Conservation (phyloP, 1,284 basidiomycete genomes). For the Anthracocystis panici-leucophaei region DNA sequence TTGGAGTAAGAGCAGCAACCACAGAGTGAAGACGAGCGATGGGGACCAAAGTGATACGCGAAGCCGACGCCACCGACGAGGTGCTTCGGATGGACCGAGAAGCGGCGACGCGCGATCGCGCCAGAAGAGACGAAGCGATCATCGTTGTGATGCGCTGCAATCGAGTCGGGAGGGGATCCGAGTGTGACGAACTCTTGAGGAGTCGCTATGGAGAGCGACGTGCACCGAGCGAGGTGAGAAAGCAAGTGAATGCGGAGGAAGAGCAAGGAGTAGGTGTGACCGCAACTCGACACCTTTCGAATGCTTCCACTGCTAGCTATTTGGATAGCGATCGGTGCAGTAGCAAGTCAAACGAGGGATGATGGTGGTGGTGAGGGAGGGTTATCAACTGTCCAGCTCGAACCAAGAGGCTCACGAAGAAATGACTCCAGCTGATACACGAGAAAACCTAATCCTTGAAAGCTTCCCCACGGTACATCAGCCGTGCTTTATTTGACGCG, state of each 20-base stretch:
- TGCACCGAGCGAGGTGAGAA: neutral
- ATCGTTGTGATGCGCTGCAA: slow-evolving; percentile 3
- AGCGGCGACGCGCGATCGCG: slow-evolving; percentile 38
- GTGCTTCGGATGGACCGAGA: slow-evolving; percentile 29
- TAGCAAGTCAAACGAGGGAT: neutral
- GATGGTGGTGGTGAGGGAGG: neutral
- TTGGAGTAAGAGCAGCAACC: neutral
- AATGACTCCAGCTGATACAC: too few species aligned
- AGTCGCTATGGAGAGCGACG: neutral
- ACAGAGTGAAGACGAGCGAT: slow-evolving; percentile 11
- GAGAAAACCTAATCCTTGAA: too few species aligned
- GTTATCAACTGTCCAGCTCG: too few species aligned
- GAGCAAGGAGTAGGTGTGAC: neutral
- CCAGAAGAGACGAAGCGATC: slow-evolving; percentile 37
- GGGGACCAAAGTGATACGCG: slow-evolving; percentile 14
- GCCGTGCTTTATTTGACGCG: neutral
- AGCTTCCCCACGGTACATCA: too few species aligned
- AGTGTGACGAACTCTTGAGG: neutral
- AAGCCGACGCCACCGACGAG: slow-evolving; percentile 30
- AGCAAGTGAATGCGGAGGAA: neutral
- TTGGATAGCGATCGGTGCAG: slow-evolving; percentile 5
- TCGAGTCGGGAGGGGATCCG: neutral
- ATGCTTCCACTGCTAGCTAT: slow-evolving; percentile 7
- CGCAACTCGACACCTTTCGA: slow-evolving; percentile 7
- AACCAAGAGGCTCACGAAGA: too few species aligned